phyloP scores from a whole-genome alignment of 1,284 basidiomycete species.

The Somion occarium region DNA sequence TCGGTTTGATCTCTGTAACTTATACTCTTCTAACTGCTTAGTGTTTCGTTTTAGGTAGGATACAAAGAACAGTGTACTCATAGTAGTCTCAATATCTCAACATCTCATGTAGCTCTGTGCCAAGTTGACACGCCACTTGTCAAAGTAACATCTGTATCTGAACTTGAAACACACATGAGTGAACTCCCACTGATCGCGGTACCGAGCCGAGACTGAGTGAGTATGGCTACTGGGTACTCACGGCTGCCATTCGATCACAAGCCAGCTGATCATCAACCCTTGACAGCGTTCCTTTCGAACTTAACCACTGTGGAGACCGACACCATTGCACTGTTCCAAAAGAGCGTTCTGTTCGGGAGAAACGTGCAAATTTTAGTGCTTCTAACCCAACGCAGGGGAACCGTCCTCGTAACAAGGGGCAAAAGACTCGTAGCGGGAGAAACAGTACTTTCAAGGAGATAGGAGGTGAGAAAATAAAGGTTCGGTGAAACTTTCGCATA shows the following conservation, averaged over 20 bases:
- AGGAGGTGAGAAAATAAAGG: too few species aligned
- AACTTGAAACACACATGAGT: not conserved
- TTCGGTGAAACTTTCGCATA: too few species aligned
- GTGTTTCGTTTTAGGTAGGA: not conserved
- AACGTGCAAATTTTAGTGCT: not conserved
- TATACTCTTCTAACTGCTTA: not conserved
- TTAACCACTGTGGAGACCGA: constrained; percentile 3
- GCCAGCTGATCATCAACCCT: constrained; percentile 7
- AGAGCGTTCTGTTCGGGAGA: constrained; percentile 1
- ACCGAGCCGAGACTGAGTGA: constrained; percentile 7
- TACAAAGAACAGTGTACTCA: not conserved
- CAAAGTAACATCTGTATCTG: not conserved
- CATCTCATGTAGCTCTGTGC: not conserved
- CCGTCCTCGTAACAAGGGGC: not conserved
- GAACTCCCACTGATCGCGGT: constrained; percentile 1
- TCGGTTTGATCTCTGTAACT: not conserved
- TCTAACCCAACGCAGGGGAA: not conserved
- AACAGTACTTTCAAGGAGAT: too few species aligned
- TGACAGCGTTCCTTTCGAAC: not conserved
- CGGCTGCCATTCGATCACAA: constrained; percentile 1
- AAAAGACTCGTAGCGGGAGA: too few species aligned
- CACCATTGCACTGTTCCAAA: not conserved
- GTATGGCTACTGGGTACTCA: not conserved
- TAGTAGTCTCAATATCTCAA: not conserved
- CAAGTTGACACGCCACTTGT: not conserved